These are phyloP conservation scores for Coniochaeta pulveracea DNA, from an alignment of 2,329 filamentous ascomycete species.

Conservation along the genomic window DNA sequence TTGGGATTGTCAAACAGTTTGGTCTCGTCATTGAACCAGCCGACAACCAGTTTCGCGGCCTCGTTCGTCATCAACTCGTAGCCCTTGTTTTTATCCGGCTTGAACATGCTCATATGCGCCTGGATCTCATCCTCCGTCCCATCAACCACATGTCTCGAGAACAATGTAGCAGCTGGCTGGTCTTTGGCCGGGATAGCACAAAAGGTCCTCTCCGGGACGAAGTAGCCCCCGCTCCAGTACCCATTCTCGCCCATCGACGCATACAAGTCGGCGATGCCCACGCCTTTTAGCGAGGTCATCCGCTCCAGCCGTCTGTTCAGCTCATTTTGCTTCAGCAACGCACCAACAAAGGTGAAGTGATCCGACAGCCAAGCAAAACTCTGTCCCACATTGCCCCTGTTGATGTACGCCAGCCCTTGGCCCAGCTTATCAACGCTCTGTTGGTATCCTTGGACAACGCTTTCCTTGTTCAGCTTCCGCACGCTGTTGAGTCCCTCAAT, in stretches of 20 bases:
- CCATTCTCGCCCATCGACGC: slow-evolving; percentile 64
- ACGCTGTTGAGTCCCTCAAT: slow-evolving; percentile 32
- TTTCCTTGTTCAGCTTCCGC: slow-evolving; percentile 34
- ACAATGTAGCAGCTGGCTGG: slow-evolving; percentile 26
- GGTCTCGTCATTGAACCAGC: slow-evolving; percentile 41
- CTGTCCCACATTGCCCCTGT: slow-evolving; percentile 47
- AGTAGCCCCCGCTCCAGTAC: slow-evolving; percentile 47
- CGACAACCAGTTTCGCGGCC: slow-evolving; percentile 43
- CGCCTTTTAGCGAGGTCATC: slow-evolving; percentile 46
- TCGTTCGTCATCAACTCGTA: slow-evolving; percentile 53
- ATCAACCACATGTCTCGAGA: slow-evolving; percentile 48
- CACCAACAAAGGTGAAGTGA: slow-evolving; percentile 78
- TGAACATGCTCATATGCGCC: slow-evolving; percentile 61
- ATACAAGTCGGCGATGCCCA: slow-evolving; percentile 68
- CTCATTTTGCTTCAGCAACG: slow-evolving; percentile 63
- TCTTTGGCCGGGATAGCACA: slow-evolving; percentile 51
- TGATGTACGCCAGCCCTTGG: slow-evolving; percentile 45
- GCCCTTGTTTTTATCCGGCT: slow-evolving; percentile 46
- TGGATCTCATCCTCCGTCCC: slow-evolving; percentile 58
- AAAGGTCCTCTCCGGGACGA: slow-evolving; percentile 63
- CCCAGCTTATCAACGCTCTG: slow-evolving; percentile 36
- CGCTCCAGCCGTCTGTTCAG: slow-evolving; percentile 55
- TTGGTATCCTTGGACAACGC: slow-evolving; percentile 35
- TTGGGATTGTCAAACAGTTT: slow-evolving; percentile 29
- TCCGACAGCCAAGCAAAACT: slow-evolving; percentile 70